Conservation (phyloP, 1,139 yeast genomes). For the Hansenula lynferdii region DNA sequence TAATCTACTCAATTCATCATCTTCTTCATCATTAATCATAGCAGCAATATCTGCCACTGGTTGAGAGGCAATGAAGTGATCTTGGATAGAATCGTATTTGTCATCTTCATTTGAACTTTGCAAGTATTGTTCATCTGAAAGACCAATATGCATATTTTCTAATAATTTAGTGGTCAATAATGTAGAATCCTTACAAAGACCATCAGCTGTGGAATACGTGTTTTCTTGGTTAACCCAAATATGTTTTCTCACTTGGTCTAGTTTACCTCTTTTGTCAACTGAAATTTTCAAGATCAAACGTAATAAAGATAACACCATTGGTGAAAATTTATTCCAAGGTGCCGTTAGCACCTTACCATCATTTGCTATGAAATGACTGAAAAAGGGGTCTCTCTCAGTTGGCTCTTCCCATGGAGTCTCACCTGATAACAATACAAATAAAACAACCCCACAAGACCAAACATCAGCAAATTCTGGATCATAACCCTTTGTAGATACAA, state of each 20-base stretch:
- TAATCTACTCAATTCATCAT: slow-evolving; percentile 12
- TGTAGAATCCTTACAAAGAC: slow-evolving; percentile 46
- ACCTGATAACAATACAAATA: slow-evolving; percentile 56
- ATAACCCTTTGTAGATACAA: slow-evolving; percentile 38
- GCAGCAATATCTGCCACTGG: slow-evolving; percentile 30
- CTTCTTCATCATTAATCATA: slow-evolving; percentile 32
- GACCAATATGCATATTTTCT: slow-evolving; percentile 41
- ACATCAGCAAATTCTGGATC: slow-evolving; percentile 51
- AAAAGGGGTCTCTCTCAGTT: slow-evolving; percentile 42
- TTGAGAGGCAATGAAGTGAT: slow-evolving; percentile 24
- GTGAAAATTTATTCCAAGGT: slow-evolving; percentile 50
- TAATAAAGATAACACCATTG: slow-evolving; percentile 43
- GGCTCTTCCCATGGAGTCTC: slow-evolving; percentile 69
- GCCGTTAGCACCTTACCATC: slow-evolving; percentile 39
- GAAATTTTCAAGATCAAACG: slow-evolving; percentile 45
- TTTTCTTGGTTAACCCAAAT: slow-evolving; percentile 46
- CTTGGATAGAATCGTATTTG: slow-evolving; percentile 12
- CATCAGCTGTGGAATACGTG: slow-evolving; percentile 35
- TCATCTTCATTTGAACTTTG: slow-evolving; percentile 12
- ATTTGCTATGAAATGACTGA: slow-evolving; percentile 33
- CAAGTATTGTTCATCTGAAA: slow-evolving; percentile 33
- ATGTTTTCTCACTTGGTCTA: slow-evolving; percentile 39
- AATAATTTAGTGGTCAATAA: slow-evolving; percentile 37
- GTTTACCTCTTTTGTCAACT: slow-evolving; percentile 35
- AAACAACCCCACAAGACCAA: slow-evolving; percentile 62